Evolutionary conservation across 768 basidiomycete genomes (phyloP), one percentile per base, ranked within the genome.

Genomic region (Amanita polypyramis): DNA sequence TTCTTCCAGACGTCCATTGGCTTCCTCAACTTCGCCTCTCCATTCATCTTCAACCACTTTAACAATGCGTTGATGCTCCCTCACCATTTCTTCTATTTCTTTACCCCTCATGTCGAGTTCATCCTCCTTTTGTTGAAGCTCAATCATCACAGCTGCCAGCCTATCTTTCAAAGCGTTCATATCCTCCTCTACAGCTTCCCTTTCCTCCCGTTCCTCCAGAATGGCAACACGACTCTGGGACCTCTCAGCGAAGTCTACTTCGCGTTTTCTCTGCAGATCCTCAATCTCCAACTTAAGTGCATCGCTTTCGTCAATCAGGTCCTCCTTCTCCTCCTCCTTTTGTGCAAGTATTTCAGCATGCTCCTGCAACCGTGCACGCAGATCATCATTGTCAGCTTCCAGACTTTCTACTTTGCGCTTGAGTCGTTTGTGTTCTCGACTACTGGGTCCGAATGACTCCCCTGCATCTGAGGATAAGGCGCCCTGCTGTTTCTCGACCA

Each of bases 11-110:
- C 89, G 88, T 2, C 70, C 75, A 51, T 82, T 72, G 1, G 80
- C 80, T 54, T 91, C 88, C 52, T 90, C 80, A 2, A 94, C 80
- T 59, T 95, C 93, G 2, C 85, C 86, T 47, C 83, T 69, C 91
- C 91, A 95, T 56, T 89, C 87, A 36, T 82, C 77, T 56, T 90
- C 87, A 5, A 91, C 82, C 2, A 75, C 73, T 15, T 76, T 74
- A 2, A 90, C 77, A 45, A 87, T 82, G 23, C 77, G 72, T 45
- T 80, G 73, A 58, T 89, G 85, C 58, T 91, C 85, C 5, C 66
- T 67, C 4, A 91, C 73, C 38, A 95, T 62, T 41, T 93, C 86
- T 2, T 85, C 81, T 38, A 93, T 78, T 60, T 91, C 88, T 50
- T 74, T 68, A 48, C 75, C 75, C 68, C 85, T 85, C 61, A 81